Percentiles rank a stretch among this genome's conserved stretches.
Evolutionary conservation across 2,329 filamentous ascomycete species (phyloP).

Genomic region (Chaetomium globosum): DNA sequence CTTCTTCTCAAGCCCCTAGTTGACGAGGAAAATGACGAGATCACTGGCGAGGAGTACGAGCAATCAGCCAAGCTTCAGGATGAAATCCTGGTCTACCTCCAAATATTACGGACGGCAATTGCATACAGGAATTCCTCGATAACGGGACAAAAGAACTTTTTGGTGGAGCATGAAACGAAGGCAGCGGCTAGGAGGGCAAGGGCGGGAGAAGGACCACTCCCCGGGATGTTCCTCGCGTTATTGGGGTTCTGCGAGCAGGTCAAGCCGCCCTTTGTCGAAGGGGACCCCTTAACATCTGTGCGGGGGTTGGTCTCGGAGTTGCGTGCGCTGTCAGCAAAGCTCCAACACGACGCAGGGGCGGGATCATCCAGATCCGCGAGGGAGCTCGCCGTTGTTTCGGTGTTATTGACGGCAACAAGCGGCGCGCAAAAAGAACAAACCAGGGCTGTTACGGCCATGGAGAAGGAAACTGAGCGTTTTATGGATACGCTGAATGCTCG

Average conservation of each 20-base stretch:
- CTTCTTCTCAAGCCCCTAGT: slow-evolving; percentile 75
- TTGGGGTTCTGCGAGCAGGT: slow-evolving; percentile 51
- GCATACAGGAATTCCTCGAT: slow-evolving; percentile 78
- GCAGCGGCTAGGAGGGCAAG: slow-evolving; percentile 62
- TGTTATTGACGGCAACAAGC: slow-evolving; percentile 64
- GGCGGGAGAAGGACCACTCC: slow-evolving; percentile 69
- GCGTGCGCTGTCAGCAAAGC: slow-evolving; percentile 61
- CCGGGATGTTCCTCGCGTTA: slow-evolving; percentile 61
- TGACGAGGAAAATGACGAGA: slow-evolving; percentile 77
- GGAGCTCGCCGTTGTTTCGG: slow-evolving; percentile 67
- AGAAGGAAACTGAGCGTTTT: slow-evolving; percentile 76
- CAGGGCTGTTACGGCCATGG: slow-evolving; percentile 53
- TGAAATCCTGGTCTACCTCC: slow-evolving; percentile 83
- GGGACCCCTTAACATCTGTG: slow-evolving; percentile 61
- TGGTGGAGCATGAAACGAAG: slow-evolving; percentile 73
- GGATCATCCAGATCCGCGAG: slow-evolving; percentile 58
- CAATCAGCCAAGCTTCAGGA: slow-evolving; percentile 86
- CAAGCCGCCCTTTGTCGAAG: slow-evolving; percentile 47
- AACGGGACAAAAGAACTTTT: slow-evolving; percentile 73
- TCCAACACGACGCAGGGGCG: slow-evolving; percentile 60
- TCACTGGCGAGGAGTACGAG: slow-evolving; percentile 87
- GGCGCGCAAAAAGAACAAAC: slow-evolving; percentile 54
- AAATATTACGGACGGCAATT: slow-evolving; percentile 72
- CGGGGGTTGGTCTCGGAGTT: slow-evolving; percentile 71
- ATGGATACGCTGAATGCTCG: slow-evolving; percentile 79